Base-by-base conservation (phyloP, 2,329 filamentous ascomycete genomes). In the Phialophora expanda region DNA sequence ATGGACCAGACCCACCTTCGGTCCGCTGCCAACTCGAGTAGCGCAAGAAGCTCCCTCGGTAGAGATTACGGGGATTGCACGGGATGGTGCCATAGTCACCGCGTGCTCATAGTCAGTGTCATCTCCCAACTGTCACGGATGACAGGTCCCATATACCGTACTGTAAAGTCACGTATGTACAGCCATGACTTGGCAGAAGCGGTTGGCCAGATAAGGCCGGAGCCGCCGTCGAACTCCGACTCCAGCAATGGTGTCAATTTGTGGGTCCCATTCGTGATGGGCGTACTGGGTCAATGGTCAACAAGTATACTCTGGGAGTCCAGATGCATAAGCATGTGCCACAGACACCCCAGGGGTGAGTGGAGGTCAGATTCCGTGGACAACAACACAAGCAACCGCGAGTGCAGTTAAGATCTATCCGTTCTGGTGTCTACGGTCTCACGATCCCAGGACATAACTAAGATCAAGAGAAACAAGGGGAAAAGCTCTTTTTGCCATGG, bases 231-330 rank as follows among this genome's bases (percentile, higher is more conserved):
- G 32, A 62, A 62, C 51, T 62, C 60, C 60, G 60, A 32, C 5
- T 32, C 28, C 7, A 56, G 30, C 60, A 48, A 64, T 64, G 62
- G 62, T 58, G 62, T 60, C 62, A 64, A 24, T 14, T 55, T 28
- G 62, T 64, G 62, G 62, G 56, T 57, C 56, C 6, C 46, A 46
- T 58, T 57, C 56, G 62, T 64, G 62, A 57, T 64, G 24, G 26
- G 5, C 8, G 24, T 22, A 26, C 22, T 26, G 20, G 48, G n/a
- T 24, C 11, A 26, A 51, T 51, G 14, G 22, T 26, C 20, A 20
- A 26, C 48, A 51, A 3, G 38, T n/a, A 44, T n/a, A 20, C 38
- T n/a, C 6, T 7, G 6, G 17, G 17, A 1, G 17, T 3, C n/a
- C 38, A 20, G 14, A 44, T 3, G 6, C 38, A 8, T 8, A n/a